phyloP scores from a whole-genome alignment of 2,329 filamentous ascomycete species.

The Fusarium poae region DNA sequence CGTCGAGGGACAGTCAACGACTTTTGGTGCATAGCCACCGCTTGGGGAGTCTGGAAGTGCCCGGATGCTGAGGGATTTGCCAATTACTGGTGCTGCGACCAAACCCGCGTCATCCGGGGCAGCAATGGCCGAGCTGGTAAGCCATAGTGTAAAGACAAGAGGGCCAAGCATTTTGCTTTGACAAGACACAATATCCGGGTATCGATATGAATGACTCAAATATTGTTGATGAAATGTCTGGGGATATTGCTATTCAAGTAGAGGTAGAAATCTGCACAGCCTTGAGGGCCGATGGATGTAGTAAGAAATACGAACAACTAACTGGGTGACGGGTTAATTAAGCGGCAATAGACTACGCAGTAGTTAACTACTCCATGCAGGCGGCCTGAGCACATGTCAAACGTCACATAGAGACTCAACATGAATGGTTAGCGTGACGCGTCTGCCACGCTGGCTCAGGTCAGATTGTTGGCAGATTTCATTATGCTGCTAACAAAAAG shows the following conservation, averaged over 20 bases:
- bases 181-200: not conserved
- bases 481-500: not conserved
- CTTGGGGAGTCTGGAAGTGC: slow-evolving; percentile 28
- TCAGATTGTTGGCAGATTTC: not conserved
- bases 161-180: not conserved
- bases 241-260: not conserved
- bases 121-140: slow-evolving; percentile 3
- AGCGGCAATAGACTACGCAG: too few relatives aligned
- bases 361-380: not conserved
- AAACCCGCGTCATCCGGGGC: slow-evolving; percentile 11
- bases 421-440: slow-evolving; percentile 1
- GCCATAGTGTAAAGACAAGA: slow-evolving; percentile 5
- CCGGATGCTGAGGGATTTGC: slow-evolving; percentile 4
- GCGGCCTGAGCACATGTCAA: not conserved
- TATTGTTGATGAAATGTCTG: accelerated
- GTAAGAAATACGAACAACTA: not conserved
- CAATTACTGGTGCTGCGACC: not conserved
- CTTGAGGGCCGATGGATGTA: not conserved
- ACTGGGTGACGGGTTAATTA: not conserved
- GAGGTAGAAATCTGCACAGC: not conserved
- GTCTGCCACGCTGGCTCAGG: not conserved
- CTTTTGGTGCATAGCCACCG: slow-evolving; percentile 73
- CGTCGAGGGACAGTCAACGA: slow-evolving; percentile 75
- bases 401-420: not conserved
- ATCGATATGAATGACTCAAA: not conserved